Conservation (phyloP, 192 early-diverging fungal genomes). For the Podila verticillata region DNA sequence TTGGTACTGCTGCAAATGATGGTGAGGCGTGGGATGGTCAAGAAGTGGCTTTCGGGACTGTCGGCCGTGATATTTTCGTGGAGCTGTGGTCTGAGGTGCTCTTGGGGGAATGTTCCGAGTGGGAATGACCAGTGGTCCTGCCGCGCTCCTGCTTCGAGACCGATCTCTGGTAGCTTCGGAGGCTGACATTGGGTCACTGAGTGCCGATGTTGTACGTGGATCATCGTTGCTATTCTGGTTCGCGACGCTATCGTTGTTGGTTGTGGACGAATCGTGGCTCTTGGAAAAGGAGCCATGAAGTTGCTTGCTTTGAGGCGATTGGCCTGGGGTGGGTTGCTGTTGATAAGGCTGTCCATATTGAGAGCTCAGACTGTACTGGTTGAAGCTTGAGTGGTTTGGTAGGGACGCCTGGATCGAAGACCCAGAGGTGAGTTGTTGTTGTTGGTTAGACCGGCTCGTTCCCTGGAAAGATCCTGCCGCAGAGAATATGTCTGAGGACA, state of each 20-base stretch:
- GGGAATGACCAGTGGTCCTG: neutral
- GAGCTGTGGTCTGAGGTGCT: neutral
- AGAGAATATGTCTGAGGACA: too few species aligned
- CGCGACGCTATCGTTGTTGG: neutral
- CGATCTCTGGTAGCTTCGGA: neutral
- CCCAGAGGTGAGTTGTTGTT: neutral
- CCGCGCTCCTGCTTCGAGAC: neutral
- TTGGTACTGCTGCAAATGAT: neutral
- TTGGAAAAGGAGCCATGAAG: too few species aligned
- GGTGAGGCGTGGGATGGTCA: neutral
- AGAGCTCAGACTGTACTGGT: too few species aligned
- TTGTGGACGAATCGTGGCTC: neutral
- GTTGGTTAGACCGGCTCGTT: too few species aligned
- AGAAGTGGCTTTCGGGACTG: neutral
- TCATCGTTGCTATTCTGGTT: neutral
- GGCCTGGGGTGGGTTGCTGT: conserved; percentile 5
- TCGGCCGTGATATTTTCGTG: neutral
- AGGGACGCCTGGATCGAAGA: conserved; percentile 12
- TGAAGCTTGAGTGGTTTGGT: neutral
- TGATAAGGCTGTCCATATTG: neutral
- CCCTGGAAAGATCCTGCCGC: neutral
- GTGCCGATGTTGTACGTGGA: neutral
- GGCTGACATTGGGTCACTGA: neutral
- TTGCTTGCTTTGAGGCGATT: neutral
- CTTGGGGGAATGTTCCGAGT: neutral